Evolutionary conservation across 2,329 filamentous ascomycete genomes (phyloP), one percentile per base, ranked within the genome.

Genomic region (Cladosporium sp.): DNA sequence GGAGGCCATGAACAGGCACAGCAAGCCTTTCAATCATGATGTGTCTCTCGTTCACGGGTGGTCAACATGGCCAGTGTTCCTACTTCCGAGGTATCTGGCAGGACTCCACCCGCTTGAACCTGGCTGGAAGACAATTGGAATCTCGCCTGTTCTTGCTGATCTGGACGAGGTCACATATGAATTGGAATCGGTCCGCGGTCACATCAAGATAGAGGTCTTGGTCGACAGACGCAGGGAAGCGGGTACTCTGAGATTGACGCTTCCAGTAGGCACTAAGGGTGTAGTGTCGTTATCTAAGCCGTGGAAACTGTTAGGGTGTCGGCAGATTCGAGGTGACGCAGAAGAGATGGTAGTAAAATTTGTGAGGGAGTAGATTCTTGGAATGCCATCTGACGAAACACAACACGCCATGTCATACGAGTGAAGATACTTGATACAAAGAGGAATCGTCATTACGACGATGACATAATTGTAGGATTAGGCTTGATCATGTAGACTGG

Each of bases 1-100:
- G 61, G 61, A 68, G 38, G 65, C 67, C 3, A 58, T 67, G 58
- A 36, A 51, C 30, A 14, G 41, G 26, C n/a, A 64, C 7, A 59
- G 59, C 28, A 54, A 30, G 11, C 51, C 51, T 32, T 54, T 54
- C 51, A 54, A 54, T 54, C 51, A 54, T 18, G 51, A 54, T 12
- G 51, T 54, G 18, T 54, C 51, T n/a, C 26, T 32, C 15, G 51
- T 30, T 32, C 51, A 54, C 12, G 51, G 51, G 3, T 54, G 51
- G 51, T 54, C 51, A 30, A 54, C 51, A 32, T 54, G 51, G 51
- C 51, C 51, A 11, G 51, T 54, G 14, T 54, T 54, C 26, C 28
- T 54, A n/a, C 26, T 54, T 3, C 51, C 51, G 15, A 54, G 28
- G 15, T 54, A 54, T 54, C 51, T 54, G 15, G 51, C 51, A 32